Evolutionary conservation across 2,329 filamentous ascomycete genomes (phyloP).

Genomic region (Xylaria sp.): DNA sequence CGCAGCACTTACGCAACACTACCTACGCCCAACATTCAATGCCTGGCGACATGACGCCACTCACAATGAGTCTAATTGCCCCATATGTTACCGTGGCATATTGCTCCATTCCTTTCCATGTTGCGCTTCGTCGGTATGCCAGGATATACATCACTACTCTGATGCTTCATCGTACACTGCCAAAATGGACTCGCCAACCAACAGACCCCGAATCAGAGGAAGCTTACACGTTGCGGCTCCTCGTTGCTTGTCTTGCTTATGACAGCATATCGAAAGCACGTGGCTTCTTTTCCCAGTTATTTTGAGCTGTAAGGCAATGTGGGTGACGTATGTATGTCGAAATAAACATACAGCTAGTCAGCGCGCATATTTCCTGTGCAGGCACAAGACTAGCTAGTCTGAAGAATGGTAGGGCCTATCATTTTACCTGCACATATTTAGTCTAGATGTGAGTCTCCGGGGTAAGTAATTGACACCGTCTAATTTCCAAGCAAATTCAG

Average conservation of each 20-base stretch:
- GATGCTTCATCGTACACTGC: not conserved
- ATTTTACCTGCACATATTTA: not conserved
- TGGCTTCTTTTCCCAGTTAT: not conserved
- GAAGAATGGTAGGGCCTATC: not conserved
- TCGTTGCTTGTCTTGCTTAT: not conserved
- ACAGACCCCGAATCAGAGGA: not conserved
- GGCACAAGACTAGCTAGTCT: not conserved
- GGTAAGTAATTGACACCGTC: not conserved
- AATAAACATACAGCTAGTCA: not conserved
- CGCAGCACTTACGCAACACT: not conserved
- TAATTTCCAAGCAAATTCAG: not conserved
- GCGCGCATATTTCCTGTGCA: not conserved
- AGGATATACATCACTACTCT: not conserved
- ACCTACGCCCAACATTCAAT: slow-evolving; percentile 1
- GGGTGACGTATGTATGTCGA: not conserved
- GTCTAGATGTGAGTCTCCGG: not conserved
- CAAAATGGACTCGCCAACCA: not conserved
- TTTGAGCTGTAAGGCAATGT: not conserved
- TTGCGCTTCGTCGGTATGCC: not conserved
- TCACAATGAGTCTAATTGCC: not conserved
- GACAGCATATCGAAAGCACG: not conserved
- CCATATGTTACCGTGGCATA: not conserved
- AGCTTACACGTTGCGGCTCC: not conserved
- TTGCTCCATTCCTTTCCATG: not conserved
- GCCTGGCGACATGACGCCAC: not conserved